Evolutionary conservation across 495 filamentous ascomycete species (phyloP), one percentile per base, ranked within the genome.

Genomic region (Stereocaulon alpinum): DNA sequence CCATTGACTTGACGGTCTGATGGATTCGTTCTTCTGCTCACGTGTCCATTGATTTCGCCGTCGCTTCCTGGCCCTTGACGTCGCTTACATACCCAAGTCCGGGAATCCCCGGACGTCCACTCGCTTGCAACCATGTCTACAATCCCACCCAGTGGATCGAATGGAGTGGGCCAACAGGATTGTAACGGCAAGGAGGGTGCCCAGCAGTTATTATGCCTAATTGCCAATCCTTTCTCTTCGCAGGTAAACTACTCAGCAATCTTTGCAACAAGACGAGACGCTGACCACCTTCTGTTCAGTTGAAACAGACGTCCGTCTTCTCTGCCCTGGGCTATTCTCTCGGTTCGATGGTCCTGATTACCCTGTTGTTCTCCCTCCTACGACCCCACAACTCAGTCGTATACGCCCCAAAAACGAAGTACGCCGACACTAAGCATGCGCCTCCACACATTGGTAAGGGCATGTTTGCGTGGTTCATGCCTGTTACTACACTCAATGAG

Each of bases 381-480:
- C 86, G 94, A 61, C 93, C 94, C 5, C 89, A 89, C 69, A 91
- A 97, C 68, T 84, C 81, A 44, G 76, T 89, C 63, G 90, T 97
- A 44, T 98, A 98, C 71, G 91, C 94, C 5, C 93, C 93, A 41
- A 94, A 95, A 66, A 77, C 94, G 61, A 94, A 93, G 66, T 85
- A 95, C 77, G 89, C 88, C 63, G 90, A 98, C 69, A 82, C 86
- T 61, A 92, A 89, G 74, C 91, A 95, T 76, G 78, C 87, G 24
- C 93, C 93, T n/a, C 93, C 93, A n/a, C 82, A 82, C 20, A 80
- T 96, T 62, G 89, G 86, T 41, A 94, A 85, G 66, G 88, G 91
- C 18, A 68, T 91, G 40, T 87, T 95, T 65, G 82, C 89, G 43
- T 98, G 93, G 93, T 65, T 92, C 32, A 73, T 73, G 44, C 91